phyloP scores from a whole-genome alignment of 257 asterid species.

The Marsdenia floribunda region DNA sequence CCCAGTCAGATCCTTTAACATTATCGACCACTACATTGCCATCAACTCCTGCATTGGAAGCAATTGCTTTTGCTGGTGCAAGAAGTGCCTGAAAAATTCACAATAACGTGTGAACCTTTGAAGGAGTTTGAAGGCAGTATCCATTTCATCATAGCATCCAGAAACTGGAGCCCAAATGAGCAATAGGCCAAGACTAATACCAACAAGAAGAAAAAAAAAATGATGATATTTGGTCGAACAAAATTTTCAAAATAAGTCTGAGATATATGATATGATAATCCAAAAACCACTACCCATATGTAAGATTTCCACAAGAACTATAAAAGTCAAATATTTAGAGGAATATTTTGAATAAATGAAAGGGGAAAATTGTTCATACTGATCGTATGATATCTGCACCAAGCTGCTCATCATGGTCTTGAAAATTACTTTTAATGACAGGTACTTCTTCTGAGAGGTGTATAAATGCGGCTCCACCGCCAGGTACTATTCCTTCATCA shows the following conservation, averaged over 20 bases:
- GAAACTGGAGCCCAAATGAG: not conserved
- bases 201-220: not conserved
- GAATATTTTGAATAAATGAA: not conserved
- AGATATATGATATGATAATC: not conserved
- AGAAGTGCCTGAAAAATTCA: constrained; percentile 80
- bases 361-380: constrained; percentile 35
- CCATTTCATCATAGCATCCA: not conserved
- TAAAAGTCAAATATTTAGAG: not conserved
- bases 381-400: constrained; percentile 84
- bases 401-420: constrained; percentile 72
- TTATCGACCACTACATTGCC: constrained; percentile 71
- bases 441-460: constrained; percentile 82
- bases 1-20: constrained; percentile 42
- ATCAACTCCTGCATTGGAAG: constrained; percentile 85
- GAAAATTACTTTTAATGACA: constrained; percentile 41
- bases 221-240: not conserved
- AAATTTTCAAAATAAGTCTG: not conserved
- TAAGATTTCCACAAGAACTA: not conserved
- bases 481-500: constrained; percentile 95
- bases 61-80: constrained; percentile 83
- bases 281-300: not conserved
- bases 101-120: not conserved
- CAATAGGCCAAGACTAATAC: not conserved
- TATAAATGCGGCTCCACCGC: constrained; percentile 87
- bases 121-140: constrained; percentile 6